These are phyloP conservation scores for Gossypium schwendimanii DNA, from an alignment of 441 rosid genomes.

Conservation along the genomic window DNA sequence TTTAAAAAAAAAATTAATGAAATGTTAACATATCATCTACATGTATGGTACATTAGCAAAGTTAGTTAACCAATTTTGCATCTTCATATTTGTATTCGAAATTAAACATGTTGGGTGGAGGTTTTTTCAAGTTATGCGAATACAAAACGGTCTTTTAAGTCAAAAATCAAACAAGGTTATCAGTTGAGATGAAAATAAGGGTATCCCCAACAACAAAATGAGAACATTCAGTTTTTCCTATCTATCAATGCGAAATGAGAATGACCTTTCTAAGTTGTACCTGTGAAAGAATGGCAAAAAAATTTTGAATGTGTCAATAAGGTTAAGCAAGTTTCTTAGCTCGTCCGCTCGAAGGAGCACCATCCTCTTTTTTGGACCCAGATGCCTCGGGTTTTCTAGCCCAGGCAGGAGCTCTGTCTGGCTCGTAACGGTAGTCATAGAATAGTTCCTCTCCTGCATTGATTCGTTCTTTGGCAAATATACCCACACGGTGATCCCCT, in stretches of 20 bases:
- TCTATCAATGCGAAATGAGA: constrained; percentile 23
- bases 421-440: constrained; percentile 90
- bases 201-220: constrained; percentile 12
- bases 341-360: constrained; percentile 71
- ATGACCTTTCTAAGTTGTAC: constrained; percentile 25
- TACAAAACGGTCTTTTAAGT: not conserved
- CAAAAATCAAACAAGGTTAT: constrained; percentile 17
- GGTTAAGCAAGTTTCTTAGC: constrained; percentile 90
- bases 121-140: not conserved
- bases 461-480: constrained; percentile 91
- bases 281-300: constrained; percentile 44
- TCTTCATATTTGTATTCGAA: not conserved
- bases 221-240: constrained; percentile 19
- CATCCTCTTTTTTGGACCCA: constrained; percentile 81
- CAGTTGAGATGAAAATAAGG: not conserved
- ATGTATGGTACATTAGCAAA: too few species aligned
- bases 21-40: too few species aligned
- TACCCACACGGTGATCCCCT: constrained; percentile 94
- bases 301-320: constrained; percentile 18
- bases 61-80: not conserved
- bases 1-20: too few species aligned
- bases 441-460: constrained; percentile 87
- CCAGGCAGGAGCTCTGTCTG: constrained; percentile 97
- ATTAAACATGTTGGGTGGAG: not conserved
- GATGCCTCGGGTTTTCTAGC: constrained; percentile 91